These are phyloP conservation scores for Apiotrichum siamense DNA, from an alignment of 1,284 basidiomycete genomes.

Conservation along the genomic window DNA sequence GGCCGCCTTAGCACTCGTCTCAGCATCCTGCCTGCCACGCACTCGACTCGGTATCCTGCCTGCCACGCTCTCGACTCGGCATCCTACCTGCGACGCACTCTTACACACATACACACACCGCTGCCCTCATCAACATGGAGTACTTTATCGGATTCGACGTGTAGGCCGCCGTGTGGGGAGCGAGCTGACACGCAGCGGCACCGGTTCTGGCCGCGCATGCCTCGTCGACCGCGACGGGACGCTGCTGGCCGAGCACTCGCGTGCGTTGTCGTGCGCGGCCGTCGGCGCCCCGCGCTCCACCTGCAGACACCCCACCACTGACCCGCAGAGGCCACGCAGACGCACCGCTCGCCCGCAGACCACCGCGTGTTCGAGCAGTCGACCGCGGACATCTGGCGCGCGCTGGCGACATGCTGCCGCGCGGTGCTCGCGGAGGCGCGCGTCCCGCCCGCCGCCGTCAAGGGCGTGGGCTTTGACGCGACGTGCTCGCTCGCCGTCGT, in stretches of 20 bases:
- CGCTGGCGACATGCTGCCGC: constrained; percentile 65
- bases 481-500: constrained; percentile 92
- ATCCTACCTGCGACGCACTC: background rate
- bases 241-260: constrained; percentile 57
- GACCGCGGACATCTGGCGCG: constrained; percentile 77
- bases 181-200: constrained; percentile 56
- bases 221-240: constrained; percentile 71
- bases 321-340: constrained; percentile 64
- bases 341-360: constrained; percentile 77
- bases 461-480: constrained; percentile 92
- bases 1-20: too few species aligned
- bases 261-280: constrained; percentile 25
- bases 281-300: background rate
- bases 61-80: too few species aligned
- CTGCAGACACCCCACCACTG: background rate
- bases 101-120: background rate
- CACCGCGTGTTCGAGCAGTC: constrained; percentile 80
- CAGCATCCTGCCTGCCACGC: too few species aligned
- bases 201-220: constrained; percentile 85
- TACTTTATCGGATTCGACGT: constrained; percentile 59
- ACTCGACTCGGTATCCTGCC: too few species aligned
- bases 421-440: constrained; percentile 60
- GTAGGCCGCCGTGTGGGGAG: constrained; percentile 36
- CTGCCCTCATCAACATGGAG: constrained; percentile 13
- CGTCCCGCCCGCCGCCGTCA: constrained; percentile 61